These are phyloP conservation scores for Glycyrrhiza uralensis DNA, from an alignment of 306 rosid genomes.

Conservation along the genomic window DNA sequence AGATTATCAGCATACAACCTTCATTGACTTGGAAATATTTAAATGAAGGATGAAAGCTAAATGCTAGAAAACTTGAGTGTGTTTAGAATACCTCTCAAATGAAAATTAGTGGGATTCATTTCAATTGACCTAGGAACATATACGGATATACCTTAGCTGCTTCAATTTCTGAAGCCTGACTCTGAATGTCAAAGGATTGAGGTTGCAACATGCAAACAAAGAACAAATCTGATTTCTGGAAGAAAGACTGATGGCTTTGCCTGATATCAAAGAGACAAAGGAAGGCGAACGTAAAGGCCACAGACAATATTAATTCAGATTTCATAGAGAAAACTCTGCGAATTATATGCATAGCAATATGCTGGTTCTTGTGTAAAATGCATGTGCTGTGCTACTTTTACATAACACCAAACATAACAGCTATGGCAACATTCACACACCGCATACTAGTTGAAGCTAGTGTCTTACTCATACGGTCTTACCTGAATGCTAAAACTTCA, in stretches of 20 bases:
- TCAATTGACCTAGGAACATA: neutral
- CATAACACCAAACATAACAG: neutral
- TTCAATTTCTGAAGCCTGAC: slow-evolving; percentile 58
- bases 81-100: neutral
- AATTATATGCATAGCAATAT: neutral
- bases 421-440: neutral
- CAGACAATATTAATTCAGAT: neutral
- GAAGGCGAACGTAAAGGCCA: neutral
- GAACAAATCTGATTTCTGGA: slow-evolving; percentile 64
- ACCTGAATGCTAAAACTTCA: slow-evolving; percentile 88
- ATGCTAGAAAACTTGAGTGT: neutral
- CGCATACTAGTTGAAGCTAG: neutral
- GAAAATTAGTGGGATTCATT: neutral
- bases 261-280: slow-evolving; percentile 43
- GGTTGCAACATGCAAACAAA: slow-evolving; percentile 75
- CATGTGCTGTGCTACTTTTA: neutral
- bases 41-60: neutral
- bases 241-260: slow-evolving; percentile 78
- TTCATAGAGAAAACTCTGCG: neutral
- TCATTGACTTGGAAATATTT: neutral
- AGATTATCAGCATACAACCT: neutral
- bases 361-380: neutral
- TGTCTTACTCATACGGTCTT: slow-evolving; percentile 31
- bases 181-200: slow-evolving; percentile 49
- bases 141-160: slow-evolving; percentile 54